These are phyloP conservation scores for Alternaria sp. DNA, from an alignment of 2,329 filamentous ascomycete species.

Conservation along the genomic window DNA sequence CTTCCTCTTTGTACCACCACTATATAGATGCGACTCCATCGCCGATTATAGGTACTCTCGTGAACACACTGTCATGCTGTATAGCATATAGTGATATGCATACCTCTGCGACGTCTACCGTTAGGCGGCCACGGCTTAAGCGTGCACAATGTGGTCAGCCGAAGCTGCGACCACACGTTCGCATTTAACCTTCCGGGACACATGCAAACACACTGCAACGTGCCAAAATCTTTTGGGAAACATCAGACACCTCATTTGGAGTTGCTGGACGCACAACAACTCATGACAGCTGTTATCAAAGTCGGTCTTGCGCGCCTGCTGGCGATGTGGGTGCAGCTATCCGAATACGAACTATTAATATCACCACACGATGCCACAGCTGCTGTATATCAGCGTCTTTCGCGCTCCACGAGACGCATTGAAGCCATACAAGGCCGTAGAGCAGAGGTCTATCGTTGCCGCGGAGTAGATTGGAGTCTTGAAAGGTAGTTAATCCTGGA, in stretches of 20 bases:
- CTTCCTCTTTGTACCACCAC: neutral
- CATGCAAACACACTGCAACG: neutral
- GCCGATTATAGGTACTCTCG: neutral
- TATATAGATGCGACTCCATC: neutral
- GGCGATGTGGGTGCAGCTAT: neutral
- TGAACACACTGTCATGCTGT: neutral
- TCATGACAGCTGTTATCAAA: neutral
- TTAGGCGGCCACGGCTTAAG: neutral
- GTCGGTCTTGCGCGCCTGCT: neutral
- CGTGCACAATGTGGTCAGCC: neutral
- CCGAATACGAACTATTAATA: neutral
- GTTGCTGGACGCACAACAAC: slow-evolving; percentile 1
- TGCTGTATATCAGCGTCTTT: neutral
- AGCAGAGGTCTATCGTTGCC: neutral
- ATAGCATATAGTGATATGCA: neutral
- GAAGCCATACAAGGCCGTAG: neutral
- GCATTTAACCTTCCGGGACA: neutral
- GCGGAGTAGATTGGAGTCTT: neutral
- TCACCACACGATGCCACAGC: neutral
- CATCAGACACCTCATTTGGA: neutral
- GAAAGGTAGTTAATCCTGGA: neutral
- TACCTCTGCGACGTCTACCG: neutral
- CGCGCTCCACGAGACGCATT: neutral
- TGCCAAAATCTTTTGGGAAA: neutral
- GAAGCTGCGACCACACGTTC: neutral